A percentile compares a stretch with the other conserved stretches of the same genome.
Conservation (phyloP, 2,329 filamentous ascomycete genomes). For the Fusarium neocosmosporiellum region DNA sequence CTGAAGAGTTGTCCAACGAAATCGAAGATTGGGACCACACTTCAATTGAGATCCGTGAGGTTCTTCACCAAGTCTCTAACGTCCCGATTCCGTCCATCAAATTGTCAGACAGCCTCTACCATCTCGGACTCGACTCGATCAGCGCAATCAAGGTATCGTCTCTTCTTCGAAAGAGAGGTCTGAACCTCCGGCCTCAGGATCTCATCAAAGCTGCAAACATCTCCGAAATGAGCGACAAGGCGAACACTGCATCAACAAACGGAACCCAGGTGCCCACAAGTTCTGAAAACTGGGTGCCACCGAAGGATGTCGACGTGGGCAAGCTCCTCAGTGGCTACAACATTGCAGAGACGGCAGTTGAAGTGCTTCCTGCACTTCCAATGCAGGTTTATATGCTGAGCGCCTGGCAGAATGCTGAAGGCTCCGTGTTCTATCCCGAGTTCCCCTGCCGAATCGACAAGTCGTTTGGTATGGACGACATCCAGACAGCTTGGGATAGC, state of each 20-base stretch:
- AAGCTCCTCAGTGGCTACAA: constrained; percentile 53
- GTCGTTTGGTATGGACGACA: constrained; percentile 46
- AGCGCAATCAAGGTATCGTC: constrained; percentile 86
- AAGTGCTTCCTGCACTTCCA: constrained; percentile 76
- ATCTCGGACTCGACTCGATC: constrained; percentile 91
- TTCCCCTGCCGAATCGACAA: constrained; percentile 71
- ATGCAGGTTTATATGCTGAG: constrained; percentile 86
- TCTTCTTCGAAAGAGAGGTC: constrained; percentile 71
- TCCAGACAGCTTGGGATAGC: constrained; percentile 70
- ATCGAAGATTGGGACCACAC: constrained; percentile 47
- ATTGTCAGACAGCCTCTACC: constrained; percentile 76
- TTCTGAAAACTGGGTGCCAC: constrained; percentile 39
- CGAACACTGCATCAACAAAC: background rate
- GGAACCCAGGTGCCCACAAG: background rate
- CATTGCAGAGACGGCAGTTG: constrained; percentile 59
- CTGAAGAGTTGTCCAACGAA: background rate
- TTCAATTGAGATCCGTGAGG: constrained; percentile 56
- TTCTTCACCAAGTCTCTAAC: constrained; percentile 69
- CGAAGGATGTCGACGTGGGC: constrained; percentile 53
- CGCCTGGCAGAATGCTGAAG: constrained; percentile 76
- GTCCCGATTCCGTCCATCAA: constrained; percentile 68
- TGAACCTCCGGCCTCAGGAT: constrained; percentile 76
- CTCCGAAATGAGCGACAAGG: constrained; percentile 65
- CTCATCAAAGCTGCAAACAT: constrained; percentile 76
- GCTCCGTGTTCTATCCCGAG: constrained; percentile 76